These are phyloP conservation scores for Pythium inflatum DNA, from an alignment of 352 stramenopile genomes.

Conservation along the genomic window DNA sequence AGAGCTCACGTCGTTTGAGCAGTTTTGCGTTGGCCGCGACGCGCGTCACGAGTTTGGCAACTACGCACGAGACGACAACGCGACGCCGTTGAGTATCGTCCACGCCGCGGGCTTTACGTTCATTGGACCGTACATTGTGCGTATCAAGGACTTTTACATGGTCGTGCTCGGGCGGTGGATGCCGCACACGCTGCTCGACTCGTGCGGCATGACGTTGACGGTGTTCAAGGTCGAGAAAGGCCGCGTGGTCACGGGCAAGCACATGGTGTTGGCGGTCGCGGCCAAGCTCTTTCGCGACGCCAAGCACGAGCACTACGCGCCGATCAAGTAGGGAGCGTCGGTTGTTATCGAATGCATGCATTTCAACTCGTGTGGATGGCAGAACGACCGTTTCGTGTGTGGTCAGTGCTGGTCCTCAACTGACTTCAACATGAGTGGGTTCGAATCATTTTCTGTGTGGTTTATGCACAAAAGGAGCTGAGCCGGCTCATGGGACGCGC, in stretches of 20 bases:
- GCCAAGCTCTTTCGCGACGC: slow-evolving; percentile 19
- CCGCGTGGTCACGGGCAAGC: slow-evolving; percentile 21
- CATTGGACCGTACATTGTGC: slow-evolving; percentile 26
- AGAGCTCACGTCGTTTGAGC: slow-evolving; percentile 31
- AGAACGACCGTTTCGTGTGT: too few relatives aligned
- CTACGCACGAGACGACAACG: slow-evolving; percentile 5
- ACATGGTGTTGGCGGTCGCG: slow-evolving; percentile 26
- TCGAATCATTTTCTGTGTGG: too few relatives aligned
- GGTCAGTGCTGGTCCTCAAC: too few relatives aligned
- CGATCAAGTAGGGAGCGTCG: slow-evolving; percentile 3
- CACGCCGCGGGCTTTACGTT: slow-evolving; percentile 31
- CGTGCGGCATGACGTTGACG: slow-evolving; percentile 26
- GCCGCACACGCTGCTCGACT: slow-evolving; percentile 18
- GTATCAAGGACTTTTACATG: slow-evolving; percentile 33
- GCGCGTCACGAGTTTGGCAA: slow-evolving; percentile 23
- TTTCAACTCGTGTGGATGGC: too few relatives aligned
- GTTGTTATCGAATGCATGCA: neutral
- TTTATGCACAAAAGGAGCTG: too few relatives aligned
- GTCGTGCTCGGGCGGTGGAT: slow-evolving; percentile 15
- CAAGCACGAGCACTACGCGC: slow-evolving; percentile 13
- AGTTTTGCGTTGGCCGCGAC: slow-evolving; percentile 27
- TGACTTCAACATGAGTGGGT: too few relatives aligned
- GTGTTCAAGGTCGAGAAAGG: slow-evolving; percentile 24
- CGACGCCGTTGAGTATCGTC: slow-evolving; percentile 31
- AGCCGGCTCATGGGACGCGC: too few relatives aligned